These are phyloP conservation scores for Solanum chmielewskii DNA, from an alignment of 257 asterid genomes.

Conservation along the genomic window DNA sequence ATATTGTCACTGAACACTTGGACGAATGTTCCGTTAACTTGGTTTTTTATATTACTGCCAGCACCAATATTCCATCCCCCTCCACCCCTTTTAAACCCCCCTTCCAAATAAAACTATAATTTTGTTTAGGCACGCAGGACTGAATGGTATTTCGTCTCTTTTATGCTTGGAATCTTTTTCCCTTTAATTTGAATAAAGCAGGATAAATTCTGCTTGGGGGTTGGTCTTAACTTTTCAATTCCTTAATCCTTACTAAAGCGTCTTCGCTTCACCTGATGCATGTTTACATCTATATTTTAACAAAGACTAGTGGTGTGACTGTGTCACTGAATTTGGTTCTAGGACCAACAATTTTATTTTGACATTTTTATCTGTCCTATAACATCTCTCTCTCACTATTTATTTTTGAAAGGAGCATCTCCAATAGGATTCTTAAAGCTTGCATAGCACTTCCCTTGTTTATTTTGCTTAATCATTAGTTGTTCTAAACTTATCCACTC, in stretches of 20 bases:
- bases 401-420: neutral
- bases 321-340: neutral
- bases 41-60: neutral
- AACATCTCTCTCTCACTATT: neutral
- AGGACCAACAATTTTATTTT: neutral
- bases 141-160: neutral
- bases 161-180: neutral
- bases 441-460: neutral
- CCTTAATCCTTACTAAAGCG: neutral
- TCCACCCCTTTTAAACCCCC: neutral
- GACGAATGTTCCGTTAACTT: neutral
- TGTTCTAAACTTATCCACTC: neutral
- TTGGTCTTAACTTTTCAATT: neutral
- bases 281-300: neutral
- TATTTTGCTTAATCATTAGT: neutral
- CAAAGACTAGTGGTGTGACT: neutral
- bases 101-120: neutral
- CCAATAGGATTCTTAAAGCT: neutral
- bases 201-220: neutral
- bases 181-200: neutral
- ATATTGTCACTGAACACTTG: neutral
- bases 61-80: neutral
- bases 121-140: neutral
- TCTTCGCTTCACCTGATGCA: neutral
- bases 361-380: neutral